Evolutionary conservation across 2,329 filamentous ascomycete genomes (phyloP).

Genomic region (Lachnellula occidentalis): DNA sequence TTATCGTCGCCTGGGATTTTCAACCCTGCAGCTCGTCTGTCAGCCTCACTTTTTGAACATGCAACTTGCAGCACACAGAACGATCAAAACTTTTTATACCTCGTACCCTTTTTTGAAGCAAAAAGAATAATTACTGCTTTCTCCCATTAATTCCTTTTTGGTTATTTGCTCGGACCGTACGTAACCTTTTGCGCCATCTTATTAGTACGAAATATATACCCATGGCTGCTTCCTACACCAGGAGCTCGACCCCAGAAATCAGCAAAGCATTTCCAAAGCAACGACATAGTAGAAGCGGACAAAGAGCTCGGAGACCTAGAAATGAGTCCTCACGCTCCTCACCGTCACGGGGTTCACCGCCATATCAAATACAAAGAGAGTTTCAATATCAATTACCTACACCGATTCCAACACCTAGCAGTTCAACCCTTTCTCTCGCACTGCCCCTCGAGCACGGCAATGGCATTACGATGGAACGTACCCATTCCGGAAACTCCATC

Average conservation of each 20-base stretch:
- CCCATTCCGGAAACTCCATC: slow-evolving; percentile 29
- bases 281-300: slow-evolving; percentile 9
- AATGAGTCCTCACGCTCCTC: slow-evolving; percentile 11
- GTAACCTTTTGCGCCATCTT: slow-evolving; percentile 6
- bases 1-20: slow-evolving; percentile 1
- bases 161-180: slow-evolving; percentile 3
- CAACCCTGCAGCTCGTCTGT: slow-evolving; percentile 11
- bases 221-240: slow-evolving; percentile 21
- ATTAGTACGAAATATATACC: background rate
- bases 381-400: slow-evolving; percentile 9
- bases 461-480: slow-evolving; percentile 28
- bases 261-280: slow-evolving; percentile 15
- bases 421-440: slow-evolving; percentile 7
- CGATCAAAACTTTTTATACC: background rate
- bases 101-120: background rate
- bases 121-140: slow-evolving; percentile 4
- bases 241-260: slow-evolving; percentile 15
- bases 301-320: slow-evolving; percentile 11
- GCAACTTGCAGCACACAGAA: background rate
- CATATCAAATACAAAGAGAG: slow-evolving; percentile 9
- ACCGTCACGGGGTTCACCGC: slow-evolving; percentile 8
- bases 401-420: slow-evolving; percentile 10
- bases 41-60: slow-evolving; percentile 15
- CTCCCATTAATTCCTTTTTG: slow-evolving; percentile 3
- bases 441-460: slow-evolving; percentile 6